Evolutionary conservation across 768 basidiomycete genomes (phyloP), one percentile per base, ranked within the genome.

Genomic region (Myochromella boudieri): DNA sequence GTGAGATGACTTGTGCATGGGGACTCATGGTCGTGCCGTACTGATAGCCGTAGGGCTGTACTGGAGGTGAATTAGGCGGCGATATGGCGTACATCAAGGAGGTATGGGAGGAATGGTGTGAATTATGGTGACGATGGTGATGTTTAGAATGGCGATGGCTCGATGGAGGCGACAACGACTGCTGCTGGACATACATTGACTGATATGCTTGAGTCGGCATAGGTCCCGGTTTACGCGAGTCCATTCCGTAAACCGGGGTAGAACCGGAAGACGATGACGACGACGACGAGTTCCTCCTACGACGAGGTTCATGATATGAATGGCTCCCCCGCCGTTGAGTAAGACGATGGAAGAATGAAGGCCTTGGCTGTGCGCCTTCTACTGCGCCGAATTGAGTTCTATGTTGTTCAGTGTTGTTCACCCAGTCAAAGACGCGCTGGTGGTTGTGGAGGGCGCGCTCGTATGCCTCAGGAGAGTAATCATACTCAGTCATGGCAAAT

Each of bases 391-490:
- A 70, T 27, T 63, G 49, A 6, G 58, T 40, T 32, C 71, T 57
- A 52, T 68, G 63, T 21, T 62, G 61, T 49, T 76, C 70, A 1
- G 77, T 81, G 17, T 75, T 57, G 54, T 68, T 49, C 12, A 80
- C 74, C 81, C 80, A 82, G 54, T 70, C 68, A 0, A 74, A 67
- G 4, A 81, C 73, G 46, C 78, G 72, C 48, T 63, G 40, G 54
- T 77, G 77, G 14, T 69, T 77, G 1, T 69, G 74, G 27, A 74
- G 25, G 52, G 70, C 68, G 4, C 72, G 76, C 44, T 80, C 71
- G 60, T 72, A 72, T 12, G 76, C 79, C 43, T 72, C 79, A 12
- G 80, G 79, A 24, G 79, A 81, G 61, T 70, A 80, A 65, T 81
- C 79, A 70, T 80, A 81, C 61, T 81, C 79, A 2, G 79, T 81